phyloP scores from a whole-genome alignment of 129 eudicot species.

The Silybum marianum region DNA sequence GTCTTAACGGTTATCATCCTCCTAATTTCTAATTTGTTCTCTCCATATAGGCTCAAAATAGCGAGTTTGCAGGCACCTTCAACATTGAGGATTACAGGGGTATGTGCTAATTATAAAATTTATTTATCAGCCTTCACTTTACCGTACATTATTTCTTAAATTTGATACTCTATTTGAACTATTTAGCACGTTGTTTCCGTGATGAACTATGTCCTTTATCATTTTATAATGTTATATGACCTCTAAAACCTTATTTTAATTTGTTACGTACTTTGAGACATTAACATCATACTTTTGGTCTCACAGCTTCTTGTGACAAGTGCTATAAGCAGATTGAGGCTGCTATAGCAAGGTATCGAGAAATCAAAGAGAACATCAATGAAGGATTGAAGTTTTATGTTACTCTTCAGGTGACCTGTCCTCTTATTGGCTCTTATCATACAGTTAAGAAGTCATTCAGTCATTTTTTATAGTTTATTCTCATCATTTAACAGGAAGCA shows the following conservation, averaged over 20 bases:
- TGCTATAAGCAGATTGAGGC: constrained; percentile 90
- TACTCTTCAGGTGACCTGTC: constrained; percentile 75
- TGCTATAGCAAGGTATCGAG: constrained; percentile 73
- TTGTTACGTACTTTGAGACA: no score
- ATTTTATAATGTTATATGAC: no score
- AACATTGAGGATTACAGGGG: constrained; percentile 87
- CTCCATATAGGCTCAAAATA: constrained; percentile 73
- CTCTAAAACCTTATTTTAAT: no score
- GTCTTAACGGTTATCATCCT: neutral
- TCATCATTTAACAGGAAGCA: constrained; percentile 66
- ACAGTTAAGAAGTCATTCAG: neutral
- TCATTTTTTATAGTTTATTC: neutral
- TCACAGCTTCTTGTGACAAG: constrained; percentile 74
- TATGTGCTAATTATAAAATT: constrained; percentile 15
- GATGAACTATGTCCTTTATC: neutral
- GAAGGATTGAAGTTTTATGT: constrained; percentile 96
- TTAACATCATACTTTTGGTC: constrained; percentile 1
- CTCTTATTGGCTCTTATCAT: neutral
- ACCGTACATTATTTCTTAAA: neutral
- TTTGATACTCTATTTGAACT: neutral
- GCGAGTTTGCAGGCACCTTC: constrained; percentile 63
- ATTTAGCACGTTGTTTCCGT: neutral
- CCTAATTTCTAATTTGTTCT: constrained; percentile 10
- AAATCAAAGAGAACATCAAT: constrained; percentile 82
- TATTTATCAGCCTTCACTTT: neutral